These are phyloP conservation scores for Wakefieldia striispora DNA, from an alignment of 768 basidiomycete species.

Conservation along the genomic window DNA sequence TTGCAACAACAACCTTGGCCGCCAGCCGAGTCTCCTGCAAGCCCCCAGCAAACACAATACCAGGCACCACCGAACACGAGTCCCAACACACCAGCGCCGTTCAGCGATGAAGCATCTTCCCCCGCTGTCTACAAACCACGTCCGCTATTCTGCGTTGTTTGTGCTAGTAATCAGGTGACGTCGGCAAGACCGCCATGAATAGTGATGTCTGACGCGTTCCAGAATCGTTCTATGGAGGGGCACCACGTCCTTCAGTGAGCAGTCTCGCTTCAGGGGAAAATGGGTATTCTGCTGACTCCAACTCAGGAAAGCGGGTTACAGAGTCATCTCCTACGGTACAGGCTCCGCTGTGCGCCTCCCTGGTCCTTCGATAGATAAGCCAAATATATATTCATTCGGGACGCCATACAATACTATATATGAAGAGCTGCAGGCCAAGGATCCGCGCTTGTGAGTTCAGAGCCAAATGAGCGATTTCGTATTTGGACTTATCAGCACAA, in stretches of 20 bases:
- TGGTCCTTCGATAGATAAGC: conserved; percentile 94
- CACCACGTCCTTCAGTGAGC: conserved; percentile 87
- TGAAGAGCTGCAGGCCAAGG: conserved; percentile 82
- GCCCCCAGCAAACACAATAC: conserved; percentile 18
- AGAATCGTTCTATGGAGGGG: conserved; percentile 99
- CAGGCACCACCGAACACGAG: conserved; percentile 11
- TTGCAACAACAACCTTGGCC: conserved; percentile 27
- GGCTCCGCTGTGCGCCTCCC: conserved; percentile 96
- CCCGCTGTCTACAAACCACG: conserved; percentile 52
- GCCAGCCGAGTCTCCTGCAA: conserved; percentile 9
- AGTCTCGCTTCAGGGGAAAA: not conserved
- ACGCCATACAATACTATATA: conserved; percentile 97
- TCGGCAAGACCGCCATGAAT: not conserved
- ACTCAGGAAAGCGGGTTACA: conserved; percentile 81
- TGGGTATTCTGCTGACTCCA: conserved; percentile 5
- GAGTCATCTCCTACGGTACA: conserved; percentile 92
- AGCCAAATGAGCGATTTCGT: not conserved
- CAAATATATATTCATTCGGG: conserved; percentile 95
- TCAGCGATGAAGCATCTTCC: conserved; percentile 9
- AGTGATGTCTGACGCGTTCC: conserved; percentile 15
- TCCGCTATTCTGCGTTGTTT: conserved; percentile 95
- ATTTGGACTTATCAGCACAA: conserved; percentile 32
- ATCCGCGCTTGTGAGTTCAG: conserved; percentile 70
- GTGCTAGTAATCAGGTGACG: conserved; percentile 94
- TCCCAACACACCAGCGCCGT: not conserved